These are phyloP conservation scores for Phytophthora sojae DNA, from an alignment of 352 stramenopile species.

Conservation along the genomic window DNA sequence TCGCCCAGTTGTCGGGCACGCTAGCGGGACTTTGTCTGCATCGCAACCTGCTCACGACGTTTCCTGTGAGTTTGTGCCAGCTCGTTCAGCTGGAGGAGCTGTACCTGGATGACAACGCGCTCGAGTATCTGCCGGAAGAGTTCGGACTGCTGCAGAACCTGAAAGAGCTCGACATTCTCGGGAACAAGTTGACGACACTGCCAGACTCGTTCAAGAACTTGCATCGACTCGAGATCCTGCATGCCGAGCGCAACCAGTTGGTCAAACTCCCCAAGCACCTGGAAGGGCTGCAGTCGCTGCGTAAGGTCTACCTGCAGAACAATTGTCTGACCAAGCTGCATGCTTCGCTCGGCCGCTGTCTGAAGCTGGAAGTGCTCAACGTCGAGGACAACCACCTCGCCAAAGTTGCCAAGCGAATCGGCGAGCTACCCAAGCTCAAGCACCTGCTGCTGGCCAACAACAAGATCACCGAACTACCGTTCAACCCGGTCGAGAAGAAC, in stretches of 20 bases:
- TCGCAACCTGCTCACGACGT: conserved; percentile 73
- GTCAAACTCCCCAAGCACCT: conserved; percentile 82
- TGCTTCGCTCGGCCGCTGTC: conserved; percentile 76
- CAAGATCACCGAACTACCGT: conserved; percentile 77
- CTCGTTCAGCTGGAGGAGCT: conserved; percentile 82
- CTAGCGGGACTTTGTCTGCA: conserved; percentile 82
- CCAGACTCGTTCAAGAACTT: conserved; percentile 77
- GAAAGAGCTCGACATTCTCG: conserved; percentile 76
- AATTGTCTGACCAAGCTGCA: conserved; percentile 86
- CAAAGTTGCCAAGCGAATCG: conserved; percentile 89
- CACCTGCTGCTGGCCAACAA: conserved; percentile 90
- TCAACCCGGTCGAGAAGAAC: conserved; percentile 80
- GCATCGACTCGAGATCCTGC: conserved; percentile 79
- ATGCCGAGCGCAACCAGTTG: conserved; percentile 81
- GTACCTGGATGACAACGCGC: conserved; percentile 82
- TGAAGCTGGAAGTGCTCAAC: conserved; percentile 85
- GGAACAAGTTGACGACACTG: conserved; percentile 72
- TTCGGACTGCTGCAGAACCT: conserved; percentile 80
- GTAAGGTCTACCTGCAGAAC: conserved; percentile 88
- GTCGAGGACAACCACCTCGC: conserved; percentile 83
- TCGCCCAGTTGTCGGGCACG: conserved; percentile 51
- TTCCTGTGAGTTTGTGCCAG: conserved; percentile 72
- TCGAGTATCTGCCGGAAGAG: conserved; percentile 74
- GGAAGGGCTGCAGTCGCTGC: conserved; percentile 65
- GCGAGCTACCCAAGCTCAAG: conserved; percentile 77